phyloP scores from a whole-genome alignment of 345 rosid species.

The Pistacia integerrima region DNA sequence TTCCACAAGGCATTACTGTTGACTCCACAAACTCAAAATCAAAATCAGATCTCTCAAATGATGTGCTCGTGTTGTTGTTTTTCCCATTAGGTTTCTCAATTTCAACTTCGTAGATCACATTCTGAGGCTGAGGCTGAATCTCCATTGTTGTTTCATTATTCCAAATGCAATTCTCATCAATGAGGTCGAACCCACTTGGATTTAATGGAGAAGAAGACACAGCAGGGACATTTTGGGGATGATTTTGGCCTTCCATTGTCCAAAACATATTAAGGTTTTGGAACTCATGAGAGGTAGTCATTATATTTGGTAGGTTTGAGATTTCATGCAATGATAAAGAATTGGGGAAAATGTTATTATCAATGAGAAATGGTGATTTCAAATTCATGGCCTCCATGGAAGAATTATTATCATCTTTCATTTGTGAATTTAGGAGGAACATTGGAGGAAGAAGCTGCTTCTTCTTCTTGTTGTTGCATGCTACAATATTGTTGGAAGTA shows the following conservation, averaged over 20 bases:
- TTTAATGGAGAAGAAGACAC: constrained; percentile 7
- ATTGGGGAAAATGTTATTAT: neutral
- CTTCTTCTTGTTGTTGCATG: neutral
- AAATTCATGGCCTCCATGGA: constrained; percentile 5
- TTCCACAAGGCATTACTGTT: constrained; percentile 32
- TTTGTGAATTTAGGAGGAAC: constrained; percentile 17
- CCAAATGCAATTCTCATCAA: constrained; percentile 34
- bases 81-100: constrained; percentile 13
- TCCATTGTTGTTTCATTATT: constrained; percentile 5
- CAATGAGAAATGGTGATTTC: constrained; percentile 23
- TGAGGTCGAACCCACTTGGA: constrained; percentile 23
- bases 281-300: neutral
- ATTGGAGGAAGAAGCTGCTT: neutral
- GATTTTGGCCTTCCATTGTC: neutral
- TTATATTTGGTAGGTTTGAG: neutral
- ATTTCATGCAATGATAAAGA: neutral
- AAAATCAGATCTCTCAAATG: constrained; percentile 28
- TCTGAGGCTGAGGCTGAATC: neutral
- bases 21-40: constrained; percentile 45
- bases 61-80: constrained; percentile 18
- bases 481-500: neutral
- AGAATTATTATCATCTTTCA: neutral
- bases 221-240: neutral
- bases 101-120: neutral
- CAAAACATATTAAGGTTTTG: constrained; percentile 31